Evolutionary conservation across 805 yeast species (phyloP).

Genomic region (Saturnispora serradocipensis): DNA sequence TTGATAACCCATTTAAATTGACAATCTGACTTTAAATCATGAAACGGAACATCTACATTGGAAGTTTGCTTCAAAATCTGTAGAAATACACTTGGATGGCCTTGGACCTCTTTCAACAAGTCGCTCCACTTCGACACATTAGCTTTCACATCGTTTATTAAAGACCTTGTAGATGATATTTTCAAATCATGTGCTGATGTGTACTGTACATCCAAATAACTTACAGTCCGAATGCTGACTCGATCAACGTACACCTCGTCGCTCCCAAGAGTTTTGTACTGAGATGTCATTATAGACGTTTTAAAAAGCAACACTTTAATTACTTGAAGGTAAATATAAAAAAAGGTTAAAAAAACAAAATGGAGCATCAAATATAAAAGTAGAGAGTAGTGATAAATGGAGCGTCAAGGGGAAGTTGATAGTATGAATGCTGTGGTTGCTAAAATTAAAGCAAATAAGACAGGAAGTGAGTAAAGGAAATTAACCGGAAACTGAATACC

Average conservation of each 20-base stretch:
- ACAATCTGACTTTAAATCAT: slow-evolving; percentile 1
- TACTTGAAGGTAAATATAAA: neutral
- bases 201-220: slow-evolving; percentile 1
- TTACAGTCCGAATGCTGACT: neutral
- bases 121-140: neutral
- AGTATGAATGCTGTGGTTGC: neutral
- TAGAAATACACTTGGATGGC: slow-evolving; percentile 4
- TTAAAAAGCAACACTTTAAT: neutral
- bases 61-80: neutral
- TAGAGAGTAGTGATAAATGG: neutral
- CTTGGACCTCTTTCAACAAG: slow-evolving; percentile 2
- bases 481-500: neutral
- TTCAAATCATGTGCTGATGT: neutral
- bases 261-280: slow-evolving; percentile 2
- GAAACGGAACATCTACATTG: neutral
- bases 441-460: neutral
- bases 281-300: neutral
- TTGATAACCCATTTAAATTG: slow-evolving; percentile 9
- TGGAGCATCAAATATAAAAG: neutral
- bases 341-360: neutral
- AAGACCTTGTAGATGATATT: neutral
- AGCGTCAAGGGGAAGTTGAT: neutral
- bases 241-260: slow-evolving; percentile 4
- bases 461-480: neutral
- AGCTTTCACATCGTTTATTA: neutral